Evolutionary conservation across 2,329 filamentous ascomycete species (phyloP).

Genomic region (Onygenales sp.): DNA sequence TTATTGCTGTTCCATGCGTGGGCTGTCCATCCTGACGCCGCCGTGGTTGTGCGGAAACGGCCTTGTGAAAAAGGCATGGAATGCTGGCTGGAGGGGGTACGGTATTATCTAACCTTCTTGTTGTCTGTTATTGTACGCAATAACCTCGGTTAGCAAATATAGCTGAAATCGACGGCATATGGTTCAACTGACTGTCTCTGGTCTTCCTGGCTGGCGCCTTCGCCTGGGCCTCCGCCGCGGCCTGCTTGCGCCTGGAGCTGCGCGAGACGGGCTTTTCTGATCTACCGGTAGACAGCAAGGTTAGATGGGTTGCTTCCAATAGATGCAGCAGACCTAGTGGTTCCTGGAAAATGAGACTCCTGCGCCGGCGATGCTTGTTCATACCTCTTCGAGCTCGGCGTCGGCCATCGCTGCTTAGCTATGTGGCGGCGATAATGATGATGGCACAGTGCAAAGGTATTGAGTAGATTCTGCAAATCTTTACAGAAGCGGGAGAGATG

Average conservation of each 20-base stretch:
- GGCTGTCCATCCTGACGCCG: not conserved
- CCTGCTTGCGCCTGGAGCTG: slow-evolving; percentile 74
- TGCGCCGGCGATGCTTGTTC: slow-evolving; percentile 3
- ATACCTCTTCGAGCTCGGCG: slow-evolving; percentile 55
- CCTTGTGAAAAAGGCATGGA: not conserved
- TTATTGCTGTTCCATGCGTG: not conserved
- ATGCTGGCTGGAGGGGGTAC: not conserved
- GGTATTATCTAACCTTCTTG: slow-evolving; percentile 35
- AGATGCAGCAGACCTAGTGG: not conserved
- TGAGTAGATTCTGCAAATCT: too few species aligned
- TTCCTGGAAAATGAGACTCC: not conserved
- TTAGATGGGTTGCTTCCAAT: not conserved
- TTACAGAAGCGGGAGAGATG: too few species aligned
- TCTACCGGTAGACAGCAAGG: slow-evolving; percentile 42
- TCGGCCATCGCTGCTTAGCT: slow-evolving; percentile 46
- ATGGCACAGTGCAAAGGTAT: not conserved
- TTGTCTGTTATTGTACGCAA: slow-evolving; percentile 23
- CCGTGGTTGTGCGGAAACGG: not conserved
- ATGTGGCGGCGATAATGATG: not conserved
- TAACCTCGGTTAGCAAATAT: slow-evolving; percentile 1
- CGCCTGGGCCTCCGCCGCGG: slow-evolving; percentile 40
- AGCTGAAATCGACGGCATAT: not conserved
- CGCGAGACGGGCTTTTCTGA: slow-evolving; percentile 82
- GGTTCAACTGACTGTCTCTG: slow-evolving; percentile 49
- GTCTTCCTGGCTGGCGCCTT: slow-evolving; percentile 46